These are phyloP conservation scores for Neonectria hederae DNA, from an alignment of 2,329 filamentous ascomycete genomes.

Conservation along the genomic window DNA sequence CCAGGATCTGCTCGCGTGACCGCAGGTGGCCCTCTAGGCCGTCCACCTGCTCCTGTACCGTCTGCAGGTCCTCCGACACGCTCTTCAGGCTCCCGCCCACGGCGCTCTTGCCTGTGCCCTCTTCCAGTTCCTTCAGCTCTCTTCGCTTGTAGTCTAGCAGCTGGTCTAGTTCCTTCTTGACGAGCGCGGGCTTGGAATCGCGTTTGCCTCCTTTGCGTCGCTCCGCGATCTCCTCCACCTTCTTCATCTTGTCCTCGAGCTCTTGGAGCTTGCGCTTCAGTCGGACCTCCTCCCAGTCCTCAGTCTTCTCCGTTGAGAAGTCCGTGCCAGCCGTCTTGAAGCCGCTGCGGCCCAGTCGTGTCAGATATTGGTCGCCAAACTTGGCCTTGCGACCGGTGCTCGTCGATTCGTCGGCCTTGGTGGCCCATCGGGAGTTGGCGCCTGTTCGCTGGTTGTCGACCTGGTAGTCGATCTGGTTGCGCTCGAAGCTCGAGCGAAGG, in stretches of 20 bases:
- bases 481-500: slow-evolving; percentile 91
- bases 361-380: slow-evolving; percentile 97
- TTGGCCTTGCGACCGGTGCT: slow-evolving; percentile 91
- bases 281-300: slow-evolving; percentile 97
- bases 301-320: slow-evolving; percentile 84
- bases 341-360: slow-evolving; percentile 82
- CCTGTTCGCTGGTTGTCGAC: slow-evolving; percentile 76
- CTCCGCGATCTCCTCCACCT: slow-evolving; percentile 79
- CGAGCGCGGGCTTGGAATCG: slow-evolving; percentile 85
- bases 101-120: slow-evolving; percentile 73
- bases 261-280: slow-evolving; percentile 92
- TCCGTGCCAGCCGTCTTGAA: slow-evolving; percentile 89
- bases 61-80: slow-evolving; percentile 84
- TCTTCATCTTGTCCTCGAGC: slow-evolving; percentile 85
- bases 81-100: slow-evolving; percentile 78
- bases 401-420: slow-evolving; percentile 81
- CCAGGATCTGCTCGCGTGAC: slow-evolving; percentile 77
- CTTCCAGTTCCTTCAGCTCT: slow-evolving; percentile 78
- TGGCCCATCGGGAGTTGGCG: slow-evolving; percentile 80
- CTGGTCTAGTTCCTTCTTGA: slow-evolving; percentile 94
- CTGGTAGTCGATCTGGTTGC: slow-evolving; percentile 96
- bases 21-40: slow-evolving; percentile 85
- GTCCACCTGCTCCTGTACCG: slow-evolving; percentile 94
- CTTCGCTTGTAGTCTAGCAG: slow-evolving; percentile 93
- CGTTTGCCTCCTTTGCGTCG: slow-evolving; percentile 71